Percentiles rank a stretch among this genome's conserved stretches.
phyloP scores from a whole-genome alignment of 306 rosid species.

The Malus sylvestris region DNA sequence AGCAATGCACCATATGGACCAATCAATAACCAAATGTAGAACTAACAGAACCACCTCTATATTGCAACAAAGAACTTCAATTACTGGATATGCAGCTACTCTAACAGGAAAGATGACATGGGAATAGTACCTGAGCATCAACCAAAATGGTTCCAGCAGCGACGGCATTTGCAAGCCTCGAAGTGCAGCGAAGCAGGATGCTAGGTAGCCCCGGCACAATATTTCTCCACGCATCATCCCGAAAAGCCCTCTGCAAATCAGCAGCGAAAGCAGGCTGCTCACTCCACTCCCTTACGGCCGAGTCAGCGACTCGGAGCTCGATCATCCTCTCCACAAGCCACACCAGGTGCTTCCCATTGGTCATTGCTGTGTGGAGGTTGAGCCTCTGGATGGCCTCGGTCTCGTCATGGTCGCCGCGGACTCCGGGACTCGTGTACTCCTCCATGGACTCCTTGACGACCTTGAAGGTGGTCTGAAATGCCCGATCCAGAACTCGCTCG shows the following conservation, averaged over 20 bases:
- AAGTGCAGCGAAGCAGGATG: conserved; percentile 73
- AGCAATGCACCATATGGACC: background rate
- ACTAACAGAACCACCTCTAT: background rate
- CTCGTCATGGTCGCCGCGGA: conserved; percentile 70
- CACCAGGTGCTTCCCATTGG: conserved; percentile 60
- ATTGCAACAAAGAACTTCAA: background rate
- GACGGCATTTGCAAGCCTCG: conserved; percentile 69
- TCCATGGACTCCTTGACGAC: conserved; percentile 79
- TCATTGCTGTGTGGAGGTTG: conserved; percentile 77
- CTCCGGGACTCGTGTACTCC: conserved; percentile 80
- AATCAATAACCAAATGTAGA: background rate
- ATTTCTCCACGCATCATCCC: conserved; percentile 80
- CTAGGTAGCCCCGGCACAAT: conserved; percentile 86
- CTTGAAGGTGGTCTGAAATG: conserved; percentile 51
- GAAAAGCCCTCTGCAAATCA: conserved; percentile 74
- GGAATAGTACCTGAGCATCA: conserved; percentile 47
- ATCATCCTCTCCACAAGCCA: conserved; percentile 96
- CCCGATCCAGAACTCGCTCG: conserved; percentile 70
- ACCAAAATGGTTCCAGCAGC: conserved; percentile 69
- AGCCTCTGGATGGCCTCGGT: conserved; percentile 87
- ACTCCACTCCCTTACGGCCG: conserved; percentile 78
- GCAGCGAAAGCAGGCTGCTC: conserved; percentile 63
- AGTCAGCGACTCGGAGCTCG: conserved; percentile 78
- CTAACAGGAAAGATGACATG: background rate
- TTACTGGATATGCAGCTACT: background rate